phyloP scores from a whole-genome alignment of 108 stramenopile genomes.

The Pelagomonas calceolata region DNA sequence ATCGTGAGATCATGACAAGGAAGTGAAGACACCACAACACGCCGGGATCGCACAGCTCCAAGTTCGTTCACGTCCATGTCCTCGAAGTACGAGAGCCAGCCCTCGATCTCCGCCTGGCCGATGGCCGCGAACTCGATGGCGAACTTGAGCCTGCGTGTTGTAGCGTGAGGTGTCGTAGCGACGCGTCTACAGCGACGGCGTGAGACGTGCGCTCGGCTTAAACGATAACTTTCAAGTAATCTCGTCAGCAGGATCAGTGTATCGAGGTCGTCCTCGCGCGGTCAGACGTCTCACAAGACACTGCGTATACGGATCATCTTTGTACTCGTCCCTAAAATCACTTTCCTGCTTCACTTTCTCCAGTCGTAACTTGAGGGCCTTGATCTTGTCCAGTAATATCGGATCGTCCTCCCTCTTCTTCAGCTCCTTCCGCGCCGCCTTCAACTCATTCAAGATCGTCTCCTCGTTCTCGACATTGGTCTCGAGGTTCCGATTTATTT shows the following conservation, averaged over 20 bases:
- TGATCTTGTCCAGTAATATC: neutral
- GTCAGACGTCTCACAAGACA: too few species aligned
- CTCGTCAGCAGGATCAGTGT: too few species aligned
- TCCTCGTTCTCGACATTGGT: neutral
- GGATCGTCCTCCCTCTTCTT: neutral
- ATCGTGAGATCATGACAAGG: too few species aligned
- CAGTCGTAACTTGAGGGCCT: neutral
- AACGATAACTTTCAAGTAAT: too few species aligned
- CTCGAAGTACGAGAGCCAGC: conserved; percentile 1
- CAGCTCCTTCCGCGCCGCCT: neutral
- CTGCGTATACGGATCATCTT: neutral
- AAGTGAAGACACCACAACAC: too few species aligned
- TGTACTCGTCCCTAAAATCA: neutral
- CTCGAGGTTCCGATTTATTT: neutral
- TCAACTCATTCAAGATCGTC: neutral
- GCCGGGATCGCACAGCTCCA: conserved; percentile 9
- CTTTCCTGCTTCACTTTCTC: neutral
- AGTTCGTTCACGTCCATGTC: conserved; percentile 4
- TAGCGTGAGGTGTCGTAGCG: too few species aligned
- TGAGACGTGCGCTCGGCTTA: too few species aligned
- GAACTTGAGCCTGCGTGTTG: conserved; percentile 15
- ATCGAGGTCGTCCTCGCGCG: too few species aligned
- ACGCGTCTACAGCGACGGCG: neutral
- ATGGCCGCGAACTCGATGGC: conserved; percentile 14
- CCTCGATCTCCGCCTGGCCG: conserved; percentile 7